Conservation (phyloP, 306 rosid species). For the Cucurbita maxima region DNA sequence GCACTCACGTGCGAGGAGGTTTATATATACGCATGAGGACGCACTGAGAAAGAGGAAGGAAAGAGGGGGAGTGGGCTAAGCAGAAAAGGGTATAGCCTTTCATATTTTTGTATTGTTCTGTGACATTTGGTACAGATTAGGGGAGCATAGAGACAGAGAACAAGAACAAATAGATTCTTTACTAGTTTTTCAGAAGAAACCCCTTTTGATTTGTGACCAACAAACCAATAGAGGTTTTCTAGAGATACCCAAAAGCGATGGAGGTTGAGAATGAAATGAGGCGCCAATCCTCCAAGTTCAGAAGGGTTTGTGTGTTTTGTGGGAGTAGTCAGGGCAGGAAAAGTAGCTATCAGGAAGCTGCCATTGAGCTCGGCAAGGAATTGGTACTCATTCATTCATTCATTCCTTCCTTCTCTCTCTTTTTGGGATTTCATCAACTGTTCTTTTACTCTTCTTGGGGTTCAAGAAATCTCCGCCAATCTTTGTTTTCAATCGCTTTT, state of each 20-base stretch:
- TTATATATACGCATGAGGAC: constrained; percentile 33
- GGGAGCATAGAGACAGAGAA: constrained; percentile 18
- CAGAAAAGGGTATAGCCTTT: constrained; percentile 12
- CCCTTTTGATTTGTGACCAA: constrained; percentile 10
- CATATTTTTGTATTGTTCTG: constrained; percentile 15
- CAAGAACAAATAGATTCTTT: constrained; percentile 13
- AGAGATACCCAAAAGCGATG: constrained; percentile 37
- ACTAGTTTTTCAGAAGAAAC: background rate
- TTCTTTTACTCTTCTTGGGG: background rate
- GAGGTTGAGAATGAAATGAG: constrained; percentile 47
- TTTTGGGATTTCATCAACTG: background rate
- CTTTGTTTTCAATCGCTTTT: background rate
- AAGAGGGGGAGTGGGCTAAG: constrained; percentile 11
- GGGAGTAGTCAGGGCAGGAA: constrained; percentile 98
- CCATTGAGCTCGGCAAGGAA: constrained; percentile 92
- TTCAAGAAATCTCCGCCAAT: background rate
- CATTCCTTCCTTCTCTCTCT: background rate
- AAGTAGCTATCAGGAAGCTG: constrained; percentile 83
- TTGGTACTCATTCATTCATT: constrained; percentile 35
- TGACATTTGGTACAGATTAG: constrained; percentile 14
- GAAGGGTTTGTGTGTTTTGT: constrained; percentile 93
- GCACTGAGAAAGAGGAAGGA: constrained; percentile 2
- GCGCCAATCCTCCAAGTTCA: constrained; percentile 46
- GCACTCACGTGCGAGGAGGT: constrained; percentile 43
- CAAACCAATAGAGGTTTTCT: background rate